Percentiles rank a stretch among this genome's conserved stretches.
Evolutionary conservation across 2,329 filamentous ascomycete genomes (phyloP).

Genomic region (Cladosporium oxysporum): DNA sequence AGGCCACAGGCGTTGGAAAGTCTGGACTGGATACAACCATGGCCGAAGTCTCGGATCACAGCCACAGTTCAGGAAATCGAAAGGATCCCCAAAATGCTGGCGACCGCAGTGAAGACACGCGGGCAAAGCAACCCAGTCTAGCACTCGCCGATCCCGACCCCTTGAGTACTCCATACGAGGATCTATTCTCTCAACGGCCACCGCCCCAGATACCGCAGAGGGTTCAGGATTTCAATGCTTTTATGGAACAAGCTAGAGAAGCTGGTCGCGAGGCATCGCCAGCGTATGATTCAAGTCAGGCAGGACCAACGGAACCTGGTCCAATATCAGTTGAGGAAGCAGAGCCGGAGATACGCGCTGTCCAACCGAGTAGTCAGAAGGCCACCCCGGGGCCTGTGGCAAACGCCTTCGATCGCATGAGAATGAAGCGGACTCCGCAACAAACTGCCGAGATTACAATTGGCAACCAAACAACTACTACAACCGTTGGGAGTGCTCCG

Average conservation of each 20-base stretch:
- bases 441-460: constrained; percentile 76
- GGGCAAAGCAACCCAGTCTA: background rate
- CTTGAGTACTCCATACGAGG: constrained; percentile 29
- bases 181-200: constrained; percentile 33
- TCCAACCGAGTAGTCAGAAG: constrained; percentile 32
- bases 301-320: too few relatives aligned
- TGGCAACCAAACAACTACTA: constrained; percentile 66
- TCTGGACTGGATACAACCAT: background rate
- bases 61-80: background rate
- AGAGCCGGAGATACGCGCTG: constrained; percentile 35
- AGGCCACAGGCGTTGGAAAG: background rate
- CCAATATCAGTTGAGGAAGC: background rate
- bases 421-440: constrained; percentile 60
- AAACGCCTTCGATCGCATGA: constrained; percentile 66
- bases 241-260: constrained; percentile 28
- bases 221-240: constrained; percentile 45
- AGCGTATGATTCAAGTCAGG: background rate
- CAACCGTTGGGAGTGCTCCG: constrained; percentile 57
- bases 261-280: background rate
- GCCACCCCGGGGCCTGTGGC: constrained; percentile 52
- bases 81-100: background rate
- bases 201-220: constrained; percentile 23
- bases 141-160: constrained; percentile 29
- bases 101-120: background rate
- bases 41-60: too few relatives aligned